phyloP scores from a whole-genome alignment of 345 rosid species.

The Lepidium didymum region DNA sequence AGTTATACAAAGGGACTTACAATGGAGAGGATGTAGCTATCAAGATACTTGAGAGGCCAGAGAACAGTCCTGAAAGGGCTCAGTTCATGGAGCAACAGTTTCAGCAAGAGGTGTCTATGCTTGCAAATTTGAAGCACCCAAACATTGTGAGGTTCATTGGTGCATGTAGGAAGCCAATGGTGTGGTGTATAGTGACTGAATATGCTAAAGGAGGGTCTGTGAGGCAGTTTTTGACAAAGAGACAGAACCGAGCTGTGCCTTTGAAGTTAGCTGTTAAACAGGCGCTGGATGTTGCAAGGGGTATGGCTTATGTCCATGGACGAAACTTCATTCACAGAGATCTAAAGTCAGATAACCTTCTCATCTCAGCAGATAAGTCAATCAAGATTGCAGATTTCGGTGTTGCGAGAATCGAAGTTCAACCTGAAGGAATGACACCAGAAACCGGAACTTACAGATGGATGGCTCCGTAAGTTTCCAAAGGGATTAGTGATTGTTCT shows the following conservation, averaged over 20 bases:
- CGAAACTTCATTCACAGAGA: slow-evolving; percentile 41
- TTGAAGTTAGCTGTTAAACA: slow-evolving; percentile 37
- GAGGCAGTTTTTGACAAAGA: slow-evolving; percentile 30
- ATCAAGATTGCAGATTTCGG: slow-evolving; percentile 51
- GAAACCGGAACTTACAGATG: slow-evolving; percentile 46
- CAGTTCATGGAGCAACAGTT: slow-evolving; percentile 38
- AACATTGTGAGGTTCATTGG: slow-evolving; percentile 36
- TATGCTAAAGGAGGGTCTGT: slow-evolving; percentile 38
- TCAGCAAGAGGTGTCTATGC: slow-evolving; percentile 34
- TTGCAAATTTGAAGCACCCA: slow-evolving; percentile 31
- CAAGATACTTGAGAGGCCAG: slow-evolving; percentile 36
- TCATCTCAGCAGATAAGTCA: slow-evolving; percentile 36
- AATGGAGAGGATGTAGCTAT: slow-evolving; percentile 38
- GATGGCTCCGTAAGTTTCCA: slow-evolving; percentile 47
- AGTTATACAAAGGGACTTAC: slow-evolving; percentile 37
- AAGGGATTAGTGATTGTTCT: background rate
- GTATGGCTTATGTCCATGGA: slow-evolving; percentile 45
- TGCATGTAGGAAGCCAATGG: slow-evolving; percentile 35
- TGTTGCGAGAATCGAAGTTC: slow-evolving; percentile 38
- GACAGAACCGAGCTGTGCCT: slow-evolving; percentile 36
- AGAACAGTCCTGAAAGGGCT: slow-evolving; percentile 22
- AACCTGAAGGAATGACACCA: slow-evolving; percentile 48
- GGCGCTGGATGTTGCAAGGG: slow-evolving; percentile 45
- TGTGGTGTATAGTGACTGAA: slow-evolving; percentile 37
- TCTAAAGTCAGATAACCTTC: slow-evolving; percentile 42